Evolutionary conservation across 208 protist species (phyloP).

Genomic region (Trypanosoma vivax): DNA sequence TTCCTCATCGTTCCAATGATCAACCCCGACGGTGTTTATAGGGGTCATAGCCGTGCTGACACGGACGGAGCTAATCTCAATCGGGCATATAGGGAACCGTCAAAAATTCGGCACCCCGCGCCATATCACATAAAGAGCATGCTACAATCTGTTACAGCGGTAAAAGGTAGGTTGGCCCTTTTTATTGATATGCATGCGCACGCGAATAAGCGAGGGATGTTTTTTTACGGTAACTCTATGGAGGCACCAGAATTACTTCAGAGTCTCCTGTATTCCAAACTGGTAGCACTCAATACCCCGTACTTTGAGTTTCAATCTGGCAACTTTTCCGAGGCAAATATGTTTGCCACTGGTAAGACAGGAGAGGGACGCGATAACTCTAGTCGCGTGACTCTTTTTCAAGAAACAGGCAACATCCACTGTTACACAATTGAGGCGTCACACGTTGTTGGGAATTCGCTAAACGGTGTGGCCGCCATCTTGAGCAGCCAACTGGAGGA

Average conservation of each 20-base stretch:
- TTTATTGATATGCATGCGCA: slow-evolving; percentile 94
- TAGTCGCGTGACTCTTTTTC: slow-evolving; percentile 77
- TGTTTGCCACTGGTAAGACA: slow-evolving; percentile 83
- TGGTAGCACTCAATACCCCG: slow-evolving; percentile 86
- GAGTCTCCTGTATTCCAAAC: slow-evolving; percentile 83
- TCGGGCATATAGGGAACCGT: slow-evolving; percentile 85
- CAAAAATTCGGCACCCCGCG: slow-evolving; percentile 61
- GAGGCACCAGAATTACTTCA: slow-evolving; percentile 52
- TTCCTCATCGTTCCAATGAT: slow-evolving; percentile 90
- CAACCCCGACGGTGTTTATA: slow-evolving; percentile 91
- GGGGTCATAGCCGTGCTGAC: slow-evolving; percentile 91
- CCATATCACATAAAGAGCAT: slow-evolving; percentile 62
- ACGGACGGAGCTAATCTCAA: slow-evolving; percentile 90
- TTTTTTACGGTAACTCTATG: slow-evolving; percentile 93
- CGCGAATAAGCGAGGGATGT: slow-evolving; percentile 89
- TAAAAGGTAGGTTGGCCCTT: slow-evolving; percentile 40
- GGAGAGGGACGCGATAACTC: slow-evolving; percentile 88
- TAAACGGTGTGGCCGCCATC: slow-evolving; percentile 42
- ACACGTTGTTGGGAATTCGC: slow-evolving; percentile 62
- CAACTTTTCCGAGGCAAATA: slow-evolving; percentile 90
- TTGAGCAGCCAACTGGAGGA: slow-evolving; percentile 22
- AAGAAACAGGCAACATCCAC: slow-evolving; percentile 70
- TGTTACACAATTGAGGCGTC: slow-evolving; percentile 91
- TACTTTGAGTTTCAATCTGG: slow-evolving; percentile 89
- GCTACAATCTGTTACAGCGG: slow-evolving; percentile 29